Percentiles rank a stretch among this genome's conserved stretches.
Conservation (phyloP, 768 basidiomycete species). For the Hysterangium stoloniferum region DNA sequence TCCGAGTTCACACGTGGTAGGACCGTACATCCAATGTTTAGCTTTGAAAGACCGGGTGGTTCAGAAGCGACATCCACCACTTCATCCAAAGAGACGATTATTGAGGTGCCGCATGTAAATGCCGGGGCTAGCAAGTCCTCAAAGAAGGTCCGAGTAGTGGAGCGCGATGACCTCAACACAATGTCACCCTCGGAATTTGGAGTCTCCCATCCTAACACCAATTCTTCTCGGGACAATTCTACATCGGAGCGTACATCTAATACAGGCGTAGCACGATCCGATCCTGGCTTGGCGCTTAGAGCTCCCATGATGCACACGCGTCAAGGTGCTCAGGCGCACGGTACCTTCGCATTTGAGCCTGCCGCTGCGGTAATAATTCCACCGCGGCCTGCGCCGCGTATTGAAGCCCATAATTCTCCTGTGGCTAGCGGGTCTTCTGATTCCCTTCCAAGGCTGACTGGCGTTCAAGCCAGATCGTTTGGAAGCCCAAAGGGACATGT, state of each 20-base stretch:
- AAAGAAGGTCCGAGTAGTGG: no score
- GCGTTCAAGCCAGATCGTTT: neutral
- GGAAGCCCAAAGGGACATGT: neutral
- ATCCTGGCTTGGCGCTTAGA: neutral
- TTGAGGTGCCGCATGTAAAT: neutral
- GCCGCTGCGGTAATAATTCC: conserved; percentile 1
- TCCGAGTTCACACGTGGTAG: conserved; percentile 3
- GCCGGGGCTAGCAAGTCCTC: neutral
- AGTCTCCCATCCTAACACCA: neutral
- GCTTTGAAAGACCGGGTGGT: conserved; percentile 9
- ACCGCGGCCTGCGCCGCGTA: neutral
- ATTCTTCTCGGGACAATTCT: neutral
- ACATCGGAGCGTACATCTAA: neutral
- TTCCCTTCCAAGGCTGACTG: neutral
- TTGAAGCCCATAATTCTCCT: neutral
- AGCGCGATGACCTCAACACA: no score
- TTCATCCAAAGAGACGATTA: neutral
- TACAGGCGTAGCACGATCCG: neutral
- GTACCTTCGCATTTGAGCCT: conserved; percentile 7
- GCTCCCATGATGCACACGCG: conserved; percentile 1
- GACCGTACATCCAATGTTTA: conserved; percentile 11
- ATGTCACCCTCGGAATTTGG: neutral
- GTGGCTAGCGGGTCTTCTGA: neutral
- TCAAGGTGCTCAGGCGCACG: conserved; percentile 1
- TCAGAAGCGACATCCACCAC: neutral